Evolutionary conservation across 2,329 filamentous ascomycete species (phyloP).

Genomic region (Nemania sp.): DNA sequence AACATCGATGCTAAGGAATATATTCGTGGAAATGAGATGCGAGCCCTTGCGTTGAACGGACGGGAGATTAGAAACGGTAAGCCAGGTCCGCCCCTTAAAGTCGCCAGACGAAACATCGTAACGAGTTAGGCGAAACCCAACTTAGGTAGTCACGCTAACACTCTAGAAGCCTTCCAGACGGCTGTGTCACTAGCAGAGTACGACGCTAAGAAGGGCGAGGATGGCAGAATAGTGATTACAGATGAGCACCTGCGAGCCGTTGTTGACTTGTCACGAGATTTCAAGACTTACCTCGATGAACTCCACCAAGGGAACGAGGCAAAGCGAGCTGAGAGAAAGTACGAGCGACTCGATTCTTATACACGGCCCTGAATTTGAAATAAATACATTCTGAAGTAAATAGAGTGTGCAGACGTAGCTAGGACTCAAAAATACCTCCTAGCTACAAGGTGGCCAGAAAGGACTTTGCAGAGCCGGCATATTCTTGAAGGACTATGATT

Average conservation of each 20-base stretch:
- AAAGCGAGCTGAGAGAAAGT: too few species aligned
- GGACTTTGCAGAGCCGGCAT: too few species aligned
- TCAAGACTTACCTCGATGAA: slow-evolving; percentile 47
- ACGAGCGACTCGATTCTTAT: too few species aligned
- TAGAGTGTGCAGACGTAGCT: too few species aligned
- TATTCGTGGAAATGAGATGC: slow-evolving; percentile 36
- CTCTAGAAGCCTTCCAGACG: slow-evolving; percentile 46
- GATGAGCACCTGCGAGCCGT: slow-evolving; percentile 48
- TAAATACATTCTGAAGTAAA: too few species aligned
- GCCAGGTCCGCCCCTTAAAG: background rate
- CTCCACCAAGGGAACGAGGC: slow-evolving; percentile 33
- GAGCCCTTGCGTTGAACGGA: slow-evolving; percentile 41
- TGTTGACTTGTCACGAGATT: slow-evolving; percentile 47
- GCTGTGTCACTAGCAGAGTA: slow-evolving; percentile 50
- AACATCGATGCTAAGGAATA: slow-evolving; percentile 43
- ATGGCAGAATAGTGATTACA: slow-evolving; percentile 44
- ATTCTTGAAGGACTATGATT: too few species aligned
- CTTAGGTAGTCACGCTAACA: slow-evolving; percentile 30
- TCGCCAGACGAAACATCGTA: background rate
- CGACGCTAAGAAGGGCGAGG: slow-evolving; percentile 50
- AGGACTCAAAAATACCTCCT: too few species aligned
- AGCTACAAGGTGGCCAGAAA: too few species aligned
- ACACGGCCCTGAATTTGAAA: too few species aligned
- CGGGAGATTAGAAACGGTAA: slow-evolving; percentile 44
- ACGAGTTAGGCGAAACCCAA: too few species aligned